Conservation (phyloP, 176 grass and related monocot genomes). For the Saccharum spontaneum region DNA sequence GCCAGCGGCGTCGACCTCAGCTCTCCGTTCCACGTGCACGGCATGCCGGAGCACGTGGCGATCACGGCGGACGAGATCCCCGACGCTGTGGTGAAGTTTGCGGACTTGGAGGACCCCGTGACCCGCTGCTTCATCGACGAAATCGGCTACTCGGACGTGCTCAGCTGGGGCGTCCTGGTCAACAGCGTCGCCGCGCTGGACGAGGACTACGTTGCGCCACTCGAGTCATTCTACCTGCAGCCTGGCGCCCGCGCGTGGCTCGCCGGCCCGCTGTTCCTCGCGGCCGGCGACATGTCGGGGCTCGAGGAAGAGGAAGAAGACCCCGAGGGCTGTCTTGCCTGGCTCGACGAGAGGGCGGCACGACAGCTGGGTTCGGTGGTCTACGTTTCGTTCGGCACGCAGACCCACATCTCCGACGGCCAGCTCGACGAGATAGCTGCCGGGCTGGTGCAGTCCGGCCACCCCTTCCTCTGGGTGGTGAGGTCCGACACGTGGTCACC, state of each 20-base stretch:
- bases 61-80: conserved; percentile 46
- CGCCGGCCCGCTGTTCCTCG: conserved; percentile 36
- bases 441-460: conserved; percentile 44
- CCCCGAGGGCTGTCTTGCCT: too few species aligned
- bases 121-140: conserved; percentile 24
- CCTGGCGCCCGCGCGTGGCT: conserved; percentile 33
- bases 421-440: conserved; percentile 59
- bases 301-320: too few species aligned
- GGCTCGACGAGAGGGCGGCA: too few species aligned
- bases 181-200: conserved; percentile 46
- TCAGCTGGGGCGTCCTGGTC: conserved; percentile 51
- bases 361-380: conserved; percentile 31
- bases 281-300: not conserved
- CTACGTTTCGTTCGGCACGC: conserved; percentile 71
- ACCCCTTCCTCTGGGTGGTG: conserved; percentile 59
- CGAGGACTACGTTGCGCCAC: conserved; percentile 30
- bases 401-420: conserved; percentile 37
- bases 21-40: conserved; percentile 30
- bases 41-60: conserved; percentile 45
- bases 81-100: not conserved
- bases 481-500: conserved; percentile 41
- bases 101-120: conserved; percentile 37
- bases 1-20: not conserved
- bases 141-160: conserved; percentile 14
- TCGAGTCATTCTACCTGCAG: conserved; percentile 44